A percentile compares a stretch with the other conserved stretches of the same genome.
These are phyloP conservation scores for Phlebiopsis gigantea DNA, from an alignment of 768 basidiomycete species.

Conservation along the genomic window DNA sequence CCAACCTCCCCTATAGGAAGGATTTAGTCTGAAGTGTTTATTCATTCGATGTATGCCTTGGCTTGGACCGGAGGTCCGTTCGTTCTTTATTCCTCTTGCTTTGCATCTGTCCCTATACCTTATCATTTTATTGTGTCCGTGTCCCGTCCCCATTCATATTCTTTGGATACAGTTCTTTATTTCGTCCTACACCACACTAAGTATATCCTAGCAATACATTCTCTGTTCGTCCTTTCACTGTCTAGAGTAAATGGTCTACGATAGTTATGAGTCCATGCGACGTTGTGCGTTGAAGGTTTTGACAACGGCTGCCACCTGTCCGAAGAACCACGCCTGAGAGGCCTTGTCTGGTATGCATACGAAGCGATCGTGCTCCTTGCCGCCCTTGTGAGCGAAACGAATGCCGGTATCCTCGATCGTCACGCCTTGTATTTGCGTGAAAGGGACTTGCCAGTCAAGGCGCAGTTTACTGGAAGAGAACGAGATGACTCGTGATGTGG, in stretches of 20 bases:
- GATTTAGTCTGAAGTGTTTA: conserved; percentile 9
- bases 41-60: conserved; percentile 5
- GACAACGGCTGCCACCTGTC: conserved; percentile 68
- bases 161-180: not conserved
- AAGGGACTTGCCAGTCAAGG: conserved; percentile 88
- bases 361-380: conserved; percentile 71
- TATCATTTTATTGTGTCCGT: not conserved
- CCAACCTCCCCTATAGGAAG: conserved; percentile 15
- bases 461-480: conserved; percentile 83
- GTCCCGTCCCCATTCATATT: not conserved
- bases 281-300: conserved; percentile 69
- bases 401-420: conserved; percentile 90
- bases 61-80: conserved; percentile 1
- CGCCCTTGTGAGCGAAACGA: conserved; percentile 75
- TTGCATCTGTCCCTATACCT: not conserved
- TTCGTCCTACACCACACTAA: conserved; percentile 6
- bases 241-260: conserved; percentile 3
- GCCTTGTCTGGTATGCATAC: conserved; percentile 70
- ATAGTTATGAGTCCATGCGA: conserved; percentile 53
- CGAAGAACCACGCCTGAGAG: conserved; percentile 78
- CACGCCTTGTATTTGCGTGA: conserved; percentile 82
- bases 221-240: conserved; percentile 5
- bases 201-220: conserved; percentile 15
- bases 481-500: conserved; percentile 70
- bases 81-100: conserved; percentile 5